These are phyloP conservation scores for Davidsoniella neocaledoniae DNA, from an alignment of 2,329 filamentous ascomycete genomes.

Conservation along the genomic window DNA sequence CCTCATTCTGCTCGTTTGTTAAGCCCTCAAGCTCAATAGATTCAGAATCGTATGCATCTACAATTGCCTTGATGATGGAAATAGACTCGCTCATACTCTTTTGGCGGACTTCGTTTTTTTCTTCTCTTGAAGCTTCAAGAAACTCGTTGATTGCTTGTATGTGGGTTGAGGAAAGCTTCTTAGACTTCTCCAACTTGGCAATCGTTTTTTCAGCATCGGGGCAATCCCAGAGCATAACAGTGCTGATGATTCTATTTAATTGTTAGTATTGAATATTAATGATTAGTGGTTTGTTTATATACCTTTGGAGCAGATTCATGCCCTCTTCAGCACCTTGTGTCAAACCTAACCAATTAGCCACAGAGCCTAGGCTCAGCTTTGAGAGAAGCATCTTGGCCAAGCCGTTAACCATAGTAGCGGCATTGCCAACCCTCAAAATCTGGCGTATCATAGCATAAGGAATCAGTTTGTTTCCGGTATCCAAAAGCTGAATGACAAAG, in stretches of 20 bases:
- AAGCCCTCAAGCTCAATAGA: slow-evolving; percentile 16
- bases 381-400: slow-evolving; percentile 57
- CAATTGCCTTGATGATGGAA: slow-evolving; percentile 52
- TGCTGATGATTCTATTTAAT: slow-evolving; percentile 46
- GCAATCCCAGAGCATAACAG: slow-evolving; percentile 57
- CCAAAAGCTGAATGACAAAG: slow-evolving; percentile 53
- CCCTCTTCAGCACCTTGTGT: slow-evolving; percentile 57
- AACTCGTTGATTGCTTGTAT: slow-evolving; percentile 44
- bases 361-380: slow-evolving; percentile 56
- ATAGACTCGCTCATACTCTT: slow-evolving; percentile 31
- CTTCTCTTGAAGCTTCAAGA: slow-evolving; percentile 31
- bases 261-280: slow-evolving; percentile 9
- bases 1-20: slow-evolving; percentile 8
- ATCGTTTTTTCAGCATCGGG: slow-evolving; percentile 49
- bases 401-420: slow-evolving; percentile 63
- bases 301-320: slow-evolving; percentile 60
- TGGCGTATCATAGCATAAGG: slow-evolving; percentile 58
- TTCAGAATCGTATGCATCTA: slow-evolving; percentile 34
- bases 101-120: slow-evolving; percentile 42
- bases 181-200: slow-evolving; percentile 46
- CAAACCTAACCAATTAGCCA: slow-evolving; percentile 66
- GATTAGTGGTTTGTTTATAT: background rate
- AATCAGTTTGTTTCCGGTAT: slow-evolving; percentile 51
- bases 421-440: slow-evolving; percentile 60
- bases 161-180: slow-evolving; percentile 36